phyloP scores from a whole-genome alignment of 1,139 yeast species.

The Wickerhamiella pararugosa region DNA sequence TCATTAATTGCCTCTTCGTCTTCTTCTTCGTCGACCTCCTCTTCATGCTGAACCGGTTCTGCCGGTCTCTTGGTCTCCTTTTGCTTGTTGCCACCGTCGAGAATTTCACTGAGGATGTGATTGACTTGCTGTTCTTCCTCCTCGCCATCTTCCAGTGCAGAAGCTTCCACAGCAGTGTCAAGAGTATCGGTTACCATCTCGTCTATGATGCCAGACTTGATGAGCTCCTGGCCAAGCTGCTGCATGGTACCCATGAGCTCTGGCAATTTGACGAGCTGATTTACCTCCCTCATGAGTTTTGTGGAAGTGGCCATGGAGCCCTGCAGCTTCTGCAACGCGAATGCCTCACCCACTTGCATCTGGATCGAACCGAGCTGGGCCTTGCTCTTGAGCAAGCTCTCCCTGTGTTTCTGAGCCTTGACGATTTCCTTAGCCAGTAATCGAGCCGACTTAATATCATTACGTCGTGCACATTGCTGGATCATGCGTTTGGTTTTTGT shows the following conservation, averaged over 20 bases:
- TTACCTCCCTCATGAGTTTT: conserved; percentile 77
- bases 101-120: conserved; percentile 37
- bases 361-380: conserved; percentile 77
- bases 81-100: conserved; percentile 34
- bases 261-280: conserved; percentile 61
- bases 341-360: conserved; percentile 85
- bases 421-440: conserved; percentile 73
- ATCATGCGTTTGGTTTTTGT: conserved; percentile 60
- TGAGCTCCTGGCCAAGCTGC: conserved; percentile 71
- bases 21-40: conserved; percentile 39
- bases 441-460: conserved; percentile 60
- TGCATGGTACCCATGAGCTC: conserved; percentile 75
- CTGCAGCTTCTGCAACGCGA: conserved; percentile 70
- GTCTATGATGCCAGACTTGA: conserved; percentile 71
- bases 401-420: conserved; percentile 57
- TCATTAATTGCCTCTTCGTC: conserved; percentile 63
- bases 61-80: conserved; percentile 16
- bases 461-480: conserved; percentile 60
- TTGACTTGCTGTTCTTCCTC: conserved; percentile 47
- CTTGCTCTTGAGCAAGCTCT: conserved; percentile 60
- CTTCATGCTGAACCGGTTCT: conserved; percentile 32
- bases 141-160: conserved; percentile 48
- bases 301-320: conserved; percentile 72
- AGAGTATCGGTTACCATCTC: conserved; percentile 92
- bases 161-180: conserved; percentile 54